These are phyloP conservation scores for Leccinum arenicola DNA, from an alignment of 768 basidiomycete species.

Conservation along the genomic window DNA sequence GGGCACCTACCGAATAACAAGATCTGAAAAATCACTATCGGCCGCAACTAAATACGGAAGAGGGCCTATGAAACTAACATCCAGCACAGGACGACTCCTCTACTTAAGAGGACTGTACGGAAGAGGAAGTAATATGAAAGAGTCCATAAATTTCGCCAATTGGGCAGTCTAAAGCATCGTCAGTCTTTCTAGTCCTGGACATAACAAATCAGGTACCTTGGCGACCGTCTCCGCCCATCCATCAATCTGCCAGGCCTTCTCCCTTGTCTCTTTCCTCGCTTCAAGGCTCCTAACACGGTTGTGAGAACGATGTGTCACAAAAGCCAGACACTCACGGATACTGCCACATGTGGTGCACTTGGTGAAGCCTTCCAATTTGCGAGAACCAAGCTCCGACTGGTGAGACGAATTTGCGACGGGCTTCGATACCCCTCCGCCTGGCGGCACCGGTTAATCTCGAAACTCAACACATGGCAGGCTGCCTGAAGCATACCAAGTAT, in stretches of 20 bases:
- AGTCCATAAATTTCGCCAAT: conserved; percentile 82
- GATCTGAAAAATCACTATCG: background rate
- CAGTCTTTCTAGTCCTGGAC: background rate
- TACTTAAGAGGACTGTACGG: conserved; percentile 85
- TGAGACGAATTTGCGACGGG: conserved; percentile 79
- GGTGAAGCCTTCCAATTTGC: conserved; percentile 77
- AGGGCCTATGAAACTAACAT: background rate
- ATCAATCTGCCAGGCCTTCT: conserved; percentile 91
- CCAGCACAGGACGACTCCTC: conserved; percentile 4
- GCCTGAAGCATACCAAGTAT: conserved; percentile 62
- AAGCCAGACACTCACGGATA: conserved; percentile 63
- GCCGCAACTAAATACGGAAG: background rate
- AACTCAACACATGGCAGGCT: background rate
- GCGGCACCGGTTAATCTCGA: conserved; percentile 7
- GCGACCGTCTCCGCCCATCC: conserved; percentile 95
- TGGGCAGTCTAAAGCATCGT: conserved; percentile 72
- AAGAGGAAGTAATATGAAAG: conserved; percentile 76
- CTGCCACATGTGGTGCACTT: conserved; percentile 98
- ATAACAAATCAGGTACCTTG: conserved; percentile 52
- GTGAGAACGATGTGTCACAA: conserved; percentile 12
- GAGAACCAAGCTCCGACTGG: conserved; percentile 94
- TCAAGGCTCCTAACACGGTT: conserved; percentile 57
- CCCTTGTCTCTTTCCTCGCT: conserved; percentile 76
- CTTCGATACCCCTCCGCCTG: conserved; percentile 94
- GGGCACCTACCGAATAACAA: background rate